Conservation (phyloP, 768 basidiomycete species). For the Russula foetens region DNA sequence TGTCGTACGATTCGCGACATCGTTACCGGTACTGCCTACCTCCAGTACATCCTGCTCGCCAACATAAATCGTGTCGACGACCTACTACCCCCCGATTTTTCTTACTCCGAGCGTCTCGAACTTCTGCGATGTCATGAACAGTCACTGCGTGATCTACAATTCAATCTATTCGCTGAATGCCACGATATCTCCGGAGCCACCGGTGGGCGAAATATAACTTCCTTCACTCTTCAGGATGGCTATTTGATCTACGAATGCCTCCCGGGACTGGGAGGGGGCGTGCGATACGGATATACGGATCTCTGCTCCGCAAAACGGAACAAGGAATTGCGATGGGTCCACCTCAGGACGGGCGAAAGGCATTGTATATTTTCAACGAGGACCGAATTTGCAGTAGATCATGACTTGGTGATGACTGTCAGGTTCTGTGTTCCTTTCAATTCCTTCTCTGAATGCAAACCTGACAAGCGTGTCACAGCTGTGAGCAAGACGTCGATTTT, state of each 20-base stretch:
- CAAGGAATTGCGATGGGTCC: too few species aligned
- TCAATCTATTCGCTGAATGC: background rate
- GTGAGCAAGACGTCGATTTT: too few species aligned
- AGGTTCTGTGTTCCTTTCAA: too few species aligned
- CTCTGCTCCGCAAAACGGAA: too few species aligned
- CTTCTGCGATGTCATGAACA: background rate
- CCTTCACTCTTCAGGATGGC: background rate
- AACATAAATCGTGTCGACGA: background rate
- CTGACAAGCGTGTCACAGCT: too few species aligned
- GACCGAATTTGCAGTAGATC: too few species aligned
- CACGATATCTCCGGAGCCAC: too few species aligned
- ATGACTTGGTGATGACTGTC: too few species aligned
- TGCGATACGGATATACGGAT: background rate
- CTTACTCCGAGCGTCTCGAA: background rate
- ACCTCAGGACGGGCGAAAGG: too few species aligned
- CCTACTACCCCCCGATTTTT: background rate
- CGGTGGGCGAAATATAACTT: background rate
- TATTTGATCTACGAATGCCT: background rate
- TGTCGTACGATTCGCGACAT: background rate
- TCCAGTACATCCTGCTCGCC: background rate
- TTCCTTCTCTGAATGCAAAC: too few species aligned
- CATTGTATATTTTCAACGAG: too few species aligned
- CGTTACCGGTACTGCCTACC: background rate
- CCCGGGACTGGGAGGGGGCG: too few species aligned
- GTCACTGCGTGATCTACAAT: background rate